phyloP scores from a whole-genome alignment of 2,329 filamentous ascomycete genomes.

The Pseudogymnoascus sp. region DNA sequence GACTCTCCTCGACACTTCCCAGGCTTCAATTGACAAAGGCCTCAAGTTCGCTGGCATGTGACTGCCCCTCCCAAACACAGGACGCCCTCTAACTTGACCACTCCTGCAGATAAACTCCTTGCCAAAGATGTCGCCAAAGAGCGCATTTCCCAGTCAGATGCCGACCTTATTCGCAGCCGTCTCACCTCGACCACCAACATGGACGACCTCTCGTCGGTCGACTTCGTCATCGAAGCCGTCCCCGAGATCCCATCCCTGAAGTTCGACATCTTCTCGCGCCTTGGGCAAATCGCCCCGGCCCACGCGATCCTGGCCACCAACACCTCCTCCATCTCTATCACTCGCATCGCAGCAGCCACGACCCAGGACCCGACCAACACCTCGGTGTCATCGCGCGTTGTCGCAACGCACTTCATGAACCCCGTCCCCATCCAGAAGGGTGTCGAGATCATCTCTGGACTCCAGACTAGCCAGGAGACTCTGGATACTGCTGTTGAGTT shows the following conservation, averaged over 20 bases:
- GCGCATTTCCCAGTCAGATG: slow-evolving; percentile 74
- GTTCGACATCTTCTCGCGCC: slow-evolving; percentile 74
- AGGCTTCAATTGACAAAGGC: slow-evolving; percentile 81
- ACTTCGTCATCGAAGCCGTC: slow-evolving; percentile 97
- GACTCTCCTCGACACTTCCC: slow-evolving; percentile 75
- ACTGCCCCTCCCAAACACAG: slow-evolving; percentile 1
- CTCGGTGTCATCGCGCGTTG: slow-evolving; percentile 75
- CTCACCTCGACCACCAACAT: slow-evolving; percentile 67
- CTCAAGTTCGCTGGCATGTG: slow-evolving; percentile 74
- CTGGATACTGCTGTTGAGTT: slow-evolving; percentile 78
- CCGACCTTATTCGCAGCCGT: slow-evolving; percentile 64
- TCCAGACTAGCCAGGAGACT: slow-evolving; percentile 82
- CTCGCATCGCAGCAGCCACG: slow-evolving; percentile 85
- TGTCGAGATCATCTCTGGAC: slow-evolving; percentile 91
- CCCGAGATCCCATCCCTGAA: slow-evolving; percentile 88
- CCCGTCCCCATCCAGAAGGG: slow-evolving; percentile 94
- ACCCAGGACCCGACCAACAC: slow-evolving; percentile 72
- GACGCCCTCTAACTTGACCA: not conserved
- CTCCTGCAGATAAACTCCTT: slow-evolving; percentile 72
- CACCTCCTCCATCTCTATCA: slow-evolving; percentile 98
- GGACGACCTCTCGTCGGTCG: slow-evolving; percentile 71
- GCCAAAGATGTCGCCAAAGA: slow-evolving; percentile 88
- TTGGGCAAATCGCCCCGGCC: slow-evolving; percentile 73
- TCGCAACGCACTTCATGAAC: slow-evolving; percentile 99
- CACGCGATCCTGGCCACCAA: slow-evolving; percentile 94